These are phyloP conservation scores for Rhizophora apiculata DNA, from an alignment of 345 rosid genomes.

Conservation along the genomic window DNA sequence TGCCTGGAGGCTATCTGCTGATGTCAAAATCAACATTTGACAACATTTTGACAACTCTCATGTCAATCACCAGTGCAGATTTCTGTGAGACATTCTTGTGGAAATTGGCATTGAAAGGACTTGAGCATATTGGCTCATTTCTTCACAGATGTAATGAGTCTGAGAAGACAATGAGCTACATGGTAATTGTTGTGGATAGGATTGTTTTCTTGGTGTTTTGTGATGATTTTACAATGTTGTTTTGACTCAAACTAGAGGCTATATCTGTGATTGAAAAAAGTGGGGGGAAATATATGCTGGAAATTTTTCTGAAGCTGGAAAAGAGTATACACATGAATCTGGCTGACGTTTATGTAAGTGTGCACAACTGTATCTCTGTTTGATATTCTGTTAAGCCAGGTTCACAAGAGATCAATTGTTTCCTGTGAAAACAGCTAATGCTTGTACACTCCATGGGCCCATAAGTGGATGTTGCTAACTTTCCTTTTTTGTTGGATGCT, in stretches of 20 bases:
- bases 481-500: background rate
- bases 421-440: conserved; percentile 10
- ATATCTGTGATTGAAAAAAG: conserved; percentile 53
- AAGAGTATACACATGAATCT: conserved; percentile 54
- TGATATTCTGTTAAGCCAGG: background rate
- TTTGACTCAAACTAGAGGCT: conserved; percentile 55
- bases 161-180: conserved; percentile 50
- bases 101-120: conserved; percentile 68
- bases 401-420: conserved; percentile 16
- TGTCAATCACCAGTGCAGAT: conserved; percentile 43
- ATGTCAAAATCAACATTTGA: conserved; percentile 56
- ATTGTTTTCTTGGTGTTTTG: conserved; percentile 46
- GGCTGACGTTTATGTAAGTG: conserved; percentile 62
- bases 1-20: conserved; percentile 46
- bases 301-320: conserved; percentile 58
- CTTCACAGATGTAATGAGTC: conserved; percentile 41
- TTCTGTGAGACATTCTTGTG: conserved; percentile 30
- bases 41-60: conserved; percentile 50
- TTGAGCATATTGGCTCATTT: conserved; percentile 64
- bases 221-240: conserved; percentile 47
- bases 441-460: background rate
- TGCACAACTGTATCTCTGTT: conserved; percentile 13
- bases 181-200: conserved; percentile 53
- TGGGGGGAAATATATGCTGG: conserved; percentile 32
- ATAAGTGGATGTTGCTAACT: background rate